A percentile compares a stretch with the other conserved stretches of the same genome.
Evolutionary conservation across 2,329 filamentous ascomycete genomes (phyloP).

Genomic region (Ophiostoma sp.): DNA sequence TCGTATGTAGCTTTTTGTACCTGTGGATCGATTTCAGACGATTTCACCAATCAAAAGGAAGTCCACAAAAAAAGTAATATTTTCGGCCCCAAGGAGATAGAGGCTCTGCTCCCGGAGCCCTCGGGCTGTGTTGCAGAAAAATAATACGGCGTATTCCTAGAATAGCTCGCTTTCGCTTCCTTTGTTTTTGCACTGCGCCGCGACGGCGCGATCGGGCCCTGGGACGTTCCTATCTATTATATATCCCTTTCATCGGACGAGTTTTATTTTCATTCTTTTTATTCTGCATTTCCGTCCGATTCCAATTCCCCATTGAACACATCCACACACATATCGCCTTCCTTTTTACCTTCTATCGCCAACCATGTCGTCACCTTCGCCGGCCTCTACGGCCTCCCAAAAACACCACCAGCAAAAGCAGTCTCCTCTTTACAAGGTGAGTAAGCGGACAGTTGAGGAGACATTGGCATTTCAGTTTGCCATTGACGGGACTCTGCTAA

Average conservation of each 20-base stretch:
- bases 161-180: background rate
- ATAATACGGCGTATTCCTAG: constrained; percentile 15
- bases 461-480: background rate
- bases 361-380: constrained; percentile 21
- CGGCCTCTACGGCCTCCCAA: background rate
- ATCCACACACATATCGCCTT: background rate
- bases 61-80: too few relatives aligned
- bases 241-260: background rate
- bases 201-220: background rate
- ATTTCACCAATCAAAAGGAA: too few relatives aligned
- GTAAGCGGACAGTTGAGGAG: background rate
- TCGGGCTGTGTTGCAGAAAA: background rate
- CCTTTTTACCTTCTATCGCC: background rate
- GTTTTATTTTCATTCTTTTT: background rate
- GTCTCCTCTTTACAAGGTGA: constrained; percentile 25
- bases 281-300: background rate
- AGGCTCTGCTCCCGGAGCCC: background rate
- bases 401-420: background rate
- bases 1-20: too few relatives aligned
- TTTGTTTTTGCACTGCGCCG: constrained; percentile 7
- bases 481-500: background rate
- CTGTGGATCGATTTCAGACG: too few relatives aligned
- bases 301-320: background rate
- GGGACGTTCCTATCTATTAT: background rate
- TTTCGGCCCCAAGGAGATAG: too few relatives aligned